Evolutionary conservation across 1,284 basidiomycete species (phyloP), one percentile per base, ranked within the genome.

Genomic region (Xanthoconium separans): DNA sequence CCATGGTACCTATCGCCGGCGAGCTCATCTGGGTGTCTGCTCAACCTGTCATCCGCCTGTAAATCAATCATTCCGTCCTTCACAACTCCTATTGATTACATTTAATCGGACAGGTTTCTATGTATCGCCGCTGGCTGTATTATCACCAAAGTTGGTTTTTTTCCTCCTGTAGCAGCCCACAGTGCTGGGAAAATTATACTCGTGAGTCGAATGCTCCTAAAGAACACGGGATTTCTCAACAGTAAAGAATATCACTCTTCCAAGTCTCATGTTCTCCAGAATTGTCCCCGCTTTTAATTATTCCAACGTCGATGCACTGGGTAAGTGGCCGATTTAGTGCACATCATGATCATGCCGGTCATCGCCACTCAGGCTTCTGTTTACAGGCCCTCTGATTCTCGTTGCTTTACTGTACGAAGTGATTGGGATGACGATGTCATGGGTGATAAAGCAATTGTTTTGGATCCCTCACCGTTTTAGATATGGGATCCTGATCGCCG

Each of bases 391-490:
- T 3, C 73, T 86, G 18, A 64, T 82, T 36, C 70, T 83, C 13
- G 73, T 85, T 16, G 82, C 79, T 2, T 31, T 81, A 3, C 53
- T 81, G 5, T 87, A 86, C 54, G 76, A 82, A 57, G 62, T 64
- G 0, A 68, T 85, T 7, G 86, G 87, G 1, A 66, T 82, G 3
- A 15, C 73, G 1, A 70, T 87, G 11, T 83, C 84, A 0, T 84
- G 77, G 74, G 53, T 83, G 12, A 73, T 85, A 41, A 78, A 80
- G 47, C 81, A 84, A 61, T 62, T 90, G 43, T 90, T 89, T 63
- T 91, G 86, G 82, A 87, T 92, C 1, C 90, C 91, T 0, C 80
- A 84, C 58, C 80, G 88, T 36, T 93, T 93, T 63, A 76, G 86
- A 44, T 79, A 80, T 57, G 85, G 83, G 0, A 81, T 93, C 41